These are phyloP conservation scores for Butyriboletus regius DNA, from an alignment of 1,284 basidiomycete species.

Conservation along the genomic window DNA sequence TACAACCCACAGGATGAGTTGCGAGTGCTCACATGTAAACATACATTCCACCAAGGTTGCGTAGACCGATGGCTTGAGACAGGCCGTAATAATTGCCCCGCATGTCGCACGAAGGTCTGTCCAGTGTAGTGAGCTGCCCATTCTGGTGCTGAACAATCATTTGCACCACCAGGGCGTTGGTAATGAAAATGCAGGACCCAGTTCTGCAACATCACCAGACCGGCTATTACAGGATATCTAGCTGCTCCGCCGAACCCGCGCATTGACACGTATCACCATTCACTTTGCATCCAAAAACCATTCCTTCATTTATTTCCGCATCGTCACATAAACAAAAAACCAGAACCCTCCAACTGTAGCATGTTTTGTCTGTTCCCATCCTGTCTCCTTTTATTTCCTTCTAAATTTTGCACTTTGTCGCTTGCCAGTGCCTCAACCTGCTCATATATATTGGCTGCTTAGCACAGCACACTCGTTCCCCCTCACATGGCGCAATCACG, in stretches of 20 bases:
- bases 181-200: conserved; percentile 14
- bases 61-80: conserved; percentile 82
- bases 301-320: conserved; percentile 18
- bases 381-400: conserved; percentile 3
- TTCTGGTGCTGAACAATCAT: conserved; percentile 1
- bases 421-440: conserved; percentile 9
- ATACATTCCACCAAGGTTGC: conserved; percentile 78
- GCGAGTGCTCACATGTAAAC: conserved; percentile 71
- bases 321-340: conserved; percentile 11
- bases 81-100: conserved; percentile 82
- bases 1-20: conserved; percentile 69
- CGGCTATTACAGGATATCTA: conserved; percentile 9
- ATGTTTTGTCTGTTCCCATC: conserved; percentile 21
- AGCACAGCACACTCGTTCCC: conserved; percentile 12
- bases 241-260: background rate
- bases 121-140: background rate
- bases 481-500: conserved; percentile 8
- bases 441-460: conserved; percentile 24
- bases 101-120: conserved; percentile 67
- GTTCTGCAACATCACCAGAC: conserved; percentile 6
- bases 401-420: conserved; percentile 9
- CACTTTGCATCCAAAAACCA: conserved; percentile 6
- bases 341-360: conserved; percentile 20
- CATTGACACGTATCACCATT: conserved; percentile 3
- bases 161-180: conserved; percentile 21